Evolutionary conservation across 257 asterid species (phyloP), one percentile per base, ranked within the genome.

Genomic region (Echites panduratus): DNA sequence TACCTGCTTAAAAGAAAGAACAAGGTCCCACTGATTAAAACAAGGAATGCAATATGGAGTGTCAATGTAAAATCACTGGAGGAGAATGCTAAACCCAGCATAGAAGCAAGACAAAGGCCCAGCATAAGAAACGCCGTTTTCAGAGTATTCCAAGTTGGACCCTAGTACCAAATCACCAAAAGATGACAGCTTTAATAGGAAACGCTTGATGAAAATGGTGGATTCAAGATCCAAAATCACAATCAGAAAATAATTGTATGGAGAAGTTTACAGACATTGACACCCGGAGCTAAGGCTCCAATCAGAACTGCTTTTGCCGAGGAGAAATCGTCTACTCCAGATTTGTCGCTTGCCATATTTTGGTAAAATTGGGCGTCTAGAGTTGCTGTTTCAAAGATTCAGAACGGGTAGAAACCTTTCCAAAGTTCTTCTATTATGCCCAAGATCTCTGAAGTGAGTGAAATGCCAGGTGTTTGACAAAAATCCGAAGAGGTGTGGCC

Each of bases 241-340:
- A 41, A 24, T 48, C 41, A 19, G 24, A 44, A 53, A 16, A 68
- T 1, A 40, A 38, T 56, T 66, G 52, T 41, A 44, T 24, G 69
- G 70, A 62, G 66, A 7, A 29, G 65, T 32, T 79, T 70, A 83
- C 87, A 19, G 70, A 89, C 96, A 86, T 89, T 89, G 82, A 92
- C 96, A 12, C 96, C 98, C 65, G 96, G 96, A 52, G 98, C 93
- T 75, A 92, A 68, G 81, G 98, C 96, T 72, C 98, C 98, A 35
- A 85, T 79, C 56, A 92, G 54, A 14, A 92, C 89, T 41, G 98
- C 96, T 79, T 87, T 70, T 14, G 90, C 88, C 16, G 96, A 79
- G 27, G 96, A 88, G 56, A 71, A 16, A 57, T 78, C 81, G 26
- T 76, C 85, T 48, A 75, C 71, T 4, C 65, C 76, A 48, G 89